These are phyloP conservation scores for Boechera divaricarpa DNA, from an alignment of 345 rosid genomes.

Conservation along the genomic window DNA sequence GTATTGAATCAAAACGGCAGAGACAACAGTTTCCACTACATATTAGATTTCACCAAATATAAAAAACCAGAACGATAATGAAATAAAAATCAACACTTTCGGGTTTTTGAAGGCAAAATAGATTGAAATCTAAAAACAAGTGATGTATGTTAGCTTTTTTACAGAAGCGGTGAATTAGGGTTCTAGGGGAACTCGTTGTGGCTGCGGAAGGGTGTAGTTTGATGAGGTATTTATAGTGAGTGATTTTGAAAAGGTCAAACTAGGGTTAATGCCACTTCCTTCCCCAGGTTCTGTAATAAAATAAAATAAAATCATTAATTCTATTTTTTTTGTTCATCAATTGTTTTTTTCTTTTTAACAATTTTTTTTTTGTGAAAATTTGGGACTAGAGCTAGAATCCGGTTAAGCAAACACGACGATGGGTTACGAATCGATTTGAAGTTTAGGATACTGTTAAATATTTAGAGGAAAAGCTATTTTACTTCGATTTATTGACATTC, in stretches of 20 bases:
- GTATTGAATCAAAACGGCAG: not conserved
- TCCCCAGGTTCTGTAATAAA: not conserved
- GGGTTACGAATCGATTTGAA: no score
- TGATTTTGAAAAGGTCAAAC: constrained; percentile 22
- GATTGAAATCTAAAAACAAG: not conserved
- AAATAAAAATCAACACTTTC: not conserved
- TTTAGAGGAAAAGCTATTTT: no score
- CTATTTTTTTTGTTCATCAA: no score
- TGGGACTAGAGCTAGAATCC: no score
- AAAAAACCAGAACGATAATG: not conserved
- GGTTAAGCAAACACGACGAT: no score
- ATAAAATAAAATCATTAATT: no score
- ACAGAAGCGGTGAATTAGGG: not conserved
- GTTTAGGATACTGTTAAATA: no score
- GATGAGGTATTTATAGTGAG: constrained; percentile 18
- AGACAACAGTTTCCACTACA: no score
- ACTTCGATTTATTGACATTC: no score
- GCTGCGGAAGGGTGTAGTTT: constrained; percentile 1
- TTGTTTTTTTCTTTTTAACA: no score
- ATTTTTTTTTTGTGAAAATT: no score
- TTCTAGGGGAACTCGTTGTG: not conserved
- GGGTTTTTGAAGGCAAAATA: not conserved
- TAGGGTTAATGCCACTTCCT: constrained; percentile 18
- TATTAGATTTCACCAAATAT: no score
- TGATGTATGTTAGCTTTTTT: not conserved